Evolutionary conservation across 352 stramenopile genomes (phyloP), one percentile per base, ranked within the genome.

Genomic region (Plasmopara viticola): DNA sequence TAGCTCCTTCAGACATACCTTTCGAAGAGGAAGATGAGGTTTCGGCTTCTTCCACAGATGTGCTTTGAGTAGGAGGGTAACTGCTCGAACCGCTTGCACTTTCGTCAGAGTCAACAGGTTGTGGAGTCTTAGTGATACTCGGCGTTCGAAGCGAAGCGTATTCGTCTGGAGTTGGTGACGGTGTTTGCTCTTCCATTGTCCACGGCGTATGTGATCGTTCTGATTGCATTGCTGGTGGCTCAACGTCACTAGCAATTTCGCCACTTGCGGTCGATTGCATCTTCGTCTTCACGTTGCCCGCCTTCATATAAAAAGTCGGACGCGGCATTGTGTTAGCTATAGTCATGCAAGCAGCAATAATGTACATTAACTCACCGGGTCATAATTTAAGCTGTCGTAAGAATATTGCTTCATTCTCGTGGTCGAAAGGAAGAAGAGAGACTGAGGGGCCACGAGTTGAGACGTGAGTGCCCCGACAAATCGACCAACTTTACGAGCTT

Each of bases 371-470:
- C 59, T n/a, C 18, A 68, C 60, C 51, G 51, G 58, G 43, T 62
- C 44, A 49, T 66, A 56, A 48, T 50, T 52, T 44, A 69, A 52
- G 34, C 44, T 60, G 13, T 63, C 48, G 18, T 63, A 48, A 33
- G 61, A 69, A n/a, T 58, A 69, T 44, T 66, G 47, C 38, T 46
- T 56, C 61, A 69, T 69, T 30, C 38, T 64, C 4, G 20, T 29
- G 10, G 35, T 54, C 29, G 40, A 40, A 59, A 53, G 40, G 57
- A 42, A 69, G 52, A 66, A 66, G 48, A 33, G 48, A 56, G 57
- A 69, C 57, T 69, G 61, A 18, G 41, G 20, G n/a, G 17, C 35
- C 6, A 5, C 43, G 48, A 50, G 30, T 38, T 9, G 28, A 42
- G 37, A 18, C 12, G 52, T 40, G 6, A 54, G 41, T 59, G 29